phyloP scores from a whole-genome alignment of 2,329 filamentous ascomycete genomes.

The Aspergillus piperis region DNA sequence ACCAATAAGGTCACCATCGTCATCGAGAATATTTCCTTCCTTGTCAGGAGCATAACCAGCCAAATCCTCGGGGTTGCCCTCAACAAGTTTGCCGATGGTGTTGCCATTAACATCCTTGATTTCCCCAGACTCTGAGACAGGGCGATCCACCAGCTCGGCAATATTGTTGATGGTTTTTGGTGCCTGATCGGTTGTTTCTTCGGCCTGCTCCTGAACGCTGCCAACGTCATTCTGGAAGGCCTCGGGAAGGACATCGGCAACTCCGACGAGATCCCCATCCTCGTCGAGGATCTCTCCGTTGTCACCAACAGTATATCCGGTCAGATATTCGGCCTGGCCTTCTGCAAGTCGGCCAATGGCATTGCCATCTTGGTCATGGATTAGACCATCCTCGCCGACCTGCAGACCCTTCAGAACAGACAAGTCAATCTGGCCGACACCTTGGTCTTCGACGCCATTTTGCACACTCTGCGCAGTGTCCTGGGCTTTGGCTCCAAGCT shows the following conservation, averaged over 20 bases:
- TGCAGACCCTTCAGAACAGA: slow-evolving; percentile 44
- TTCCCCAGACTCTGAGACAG: background rate
- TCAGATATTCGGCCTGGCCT: slow-evolving; percentile 42
- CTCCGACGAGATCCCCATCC: slow-evolving; percentile 40
- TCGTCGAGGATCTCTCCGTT: slow-evolving; percentile 37
- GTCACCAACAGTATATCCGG: slow-evolving; percentile 43
- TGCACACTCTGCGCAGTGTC: slow-evolving; percentile 20
- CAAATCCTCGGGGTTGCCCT: slow-evolving; percentile 44
- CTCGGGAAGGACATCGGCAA: slow-evolving; percentile 32
- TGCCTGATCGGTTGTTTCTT: background rate
- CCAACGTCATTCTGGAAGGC: slow-evolving; percentile 20
- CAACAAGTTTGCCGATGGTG: slow-evolving; percentile 31
- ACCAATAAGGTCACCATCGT: slow-evolving; percentile 40
- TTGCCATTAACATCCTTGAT: slow-evolving; percentile 27
- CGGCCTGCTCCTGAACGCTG: background rate
- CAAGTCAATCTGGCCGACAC: slow-evolving; percentile 27
- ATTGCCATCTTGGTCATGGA: slow-evolving; percentile 39
- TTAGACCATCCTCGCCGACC: slow-evolving; percentile 39
- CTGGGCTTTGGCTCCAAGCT: slow-evolving; percentile 14
- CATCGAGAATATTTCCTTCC: slow-evolving; percentile 35
- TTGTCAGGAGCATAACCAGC: slow-evolving; percentile 44
- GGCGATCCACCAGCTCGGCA: background rate
- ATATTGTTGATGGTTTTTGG: background rate
- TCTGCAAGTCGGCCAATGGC: slow-evolving; percentile 42
- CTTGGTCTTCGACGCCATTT: background rate